Conservation (phyloP, 305 asterid genomes). For the Andrographis paniculata region DNA sequence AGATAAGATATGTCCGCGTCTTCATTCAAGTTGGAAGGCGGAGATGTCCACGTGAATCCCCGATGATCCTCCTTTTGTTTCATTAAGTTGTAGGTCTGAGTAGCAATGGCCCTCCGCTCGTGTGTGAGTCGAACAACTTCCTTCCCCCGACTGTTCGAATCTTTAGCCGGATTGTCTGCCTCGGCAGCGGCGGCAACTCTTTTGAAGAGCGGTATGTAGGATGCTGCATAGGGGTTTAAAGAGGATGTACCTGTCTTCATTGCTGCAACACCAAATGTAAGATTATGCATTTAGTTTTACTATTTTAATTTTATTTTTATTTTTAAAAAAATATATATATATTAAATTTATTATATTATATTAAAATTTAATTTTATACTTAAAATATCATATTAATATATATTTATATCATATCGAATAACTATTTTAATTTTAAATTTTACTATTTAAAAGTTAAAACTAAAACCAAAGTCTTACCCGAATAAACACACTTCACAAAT, state of each 20-base stretch:
- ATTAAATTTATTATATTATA: too few species aligned
- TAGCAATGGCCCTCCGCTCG: conserved; percentile 21
- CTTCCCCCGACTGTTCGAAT: conserved; percentile 23
- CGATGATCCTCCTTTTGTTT: conserved; percentile 23
- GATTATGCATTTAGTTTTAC: too few species aligned
- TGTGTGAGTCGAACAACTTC: conserved; percentile 26
- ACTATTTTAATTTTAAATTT: too few species aligned
- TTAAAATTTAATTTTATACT: too few species aligned
- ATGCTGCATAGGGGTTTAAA: conserved; percentile 71
- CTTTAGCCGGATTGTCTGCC: conserved; percentile 23
- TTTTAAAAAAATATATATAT: too few species aligned
- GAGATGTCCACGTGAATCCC: conserved; percentile 35
- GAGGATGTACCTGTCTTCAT: conserved; percentile 68
- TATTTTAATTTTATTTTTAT: too few species aligned
- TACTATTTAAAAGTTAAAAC: too few species aligned
- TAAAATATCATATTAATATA: too few species aligned
- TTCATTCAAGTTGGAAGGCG: conserved; percentile 35
- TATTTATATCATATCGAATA: too few species aligned
- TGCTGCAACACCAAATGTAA: too few species aligned
- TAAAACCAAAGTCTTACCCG: too few species aligned
- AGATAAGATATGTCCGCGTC: conserved; percentile 67
- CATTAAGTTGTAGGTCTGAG: conserved; percentile 21
- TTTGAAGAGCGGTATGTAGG: conserved; percentile 64
- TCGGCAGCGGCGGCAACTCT: conserved; percentile 39
- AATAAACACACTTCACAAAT: too few species aligned